Base-by-base conservation (phyloP, 2,329 filamentous ascomycete genomes). In the Sporothrix mexicana region DNA sequence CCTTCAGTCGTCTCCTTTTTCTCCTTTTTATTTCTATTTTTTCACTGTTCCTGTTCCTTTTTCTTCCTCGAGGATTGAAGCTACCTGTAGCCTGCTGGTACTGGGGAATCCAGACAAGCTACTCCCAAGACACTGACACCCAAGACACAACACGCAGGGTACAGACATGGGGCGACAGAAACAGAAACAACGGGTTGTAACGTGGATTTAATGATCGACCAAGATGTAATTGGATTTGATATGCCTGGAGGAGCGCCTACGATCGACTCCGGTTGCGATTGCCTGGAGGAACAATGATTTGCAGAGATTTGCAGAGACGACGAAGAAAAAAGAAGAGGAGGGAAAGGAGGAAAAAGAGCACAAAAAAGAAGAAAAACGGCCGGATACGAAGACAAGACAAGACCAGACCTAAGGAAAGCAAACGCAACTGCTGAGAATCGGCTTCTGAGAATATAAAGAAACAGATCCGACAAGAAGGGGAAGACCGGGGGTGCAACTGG, bases 181-280 rank as follows among this genome's bases (percentile, higher is more conserved):
- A 66, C 61, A 51, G 64, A 67, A 67, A 67, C 15, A 67, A 67
- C 64, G 64, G 64, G 64, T 67, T 67, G 64, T 36, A 67, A 51
- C 64, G 45, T 67, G 64, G 45, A 67, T 49, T 66, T 66, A 45
- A 45, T 67, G 64, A 67, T 67, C 64, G 61, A 66, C 61, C 61
- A 47, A 66, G 61, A 47, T 66, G 61, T 47, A 66, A 66, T 66
- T 66, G 61, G 61, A 45, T 47, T 66, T 66, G 41, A 47, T 47
- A 47, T 66, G 61, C 61, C 61, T 47, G 61, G 61, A 66, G 61
- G 61, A 66, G 61, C 61, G 30, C n/a, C 41, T 43, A 66, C 15
- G 61, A 66, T 66, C 61, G 41, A 66, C 61, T 66, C 61, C 41
- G 61, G 23, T 68, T 36, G 64, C 25, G 45, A 49, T 53, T 68